A percentile compares a stretch with the other conserved stretches of the same genome.
Evolutionary conservation across 345 rosid genomes (phyloP).

Genomic region (Abelmoschus esculentus): DNA sequence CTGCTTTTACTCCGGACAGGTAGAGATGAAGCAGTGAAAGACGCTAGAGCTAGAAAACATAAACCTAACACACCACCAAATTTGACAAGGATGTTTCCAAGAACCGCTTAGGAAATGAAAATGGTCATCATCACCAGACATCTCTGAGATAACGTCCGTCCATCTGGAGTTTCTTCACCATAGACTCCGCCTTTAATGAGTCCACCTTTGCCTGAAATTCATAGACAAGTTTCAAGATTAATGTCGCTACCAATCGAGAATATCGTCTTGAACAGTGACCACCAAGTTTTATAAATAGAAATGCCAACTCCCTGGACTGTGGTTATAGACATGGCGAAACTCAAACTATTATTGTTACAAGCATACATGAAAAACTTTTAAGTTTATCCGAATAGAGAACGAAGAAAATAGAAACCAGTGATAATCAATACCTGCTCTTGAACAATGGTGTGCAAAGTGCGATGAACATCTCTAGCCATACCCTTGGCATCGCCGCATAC

Average conservation of each 20-base stretch:
- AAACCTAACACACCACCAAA: slow-evolving; percentile 15
- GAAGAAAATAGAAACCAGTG: background rate
- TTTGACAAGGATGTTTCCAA: background rate
- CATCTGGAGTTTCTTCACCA: slow-evolving; percentile 64
- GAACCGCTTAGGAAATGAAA: background rate
- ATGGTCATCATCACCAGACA: slow-evolving; percentile 48
- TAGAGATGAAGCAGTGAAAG: background rate
- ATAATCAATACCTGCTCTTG: background rate
- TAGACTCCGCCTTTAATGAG: slow-evolving; percentile 52
- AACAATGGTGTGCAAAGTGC: background rate
- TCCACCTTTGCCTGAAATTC: slow-evolving; percentile 43
- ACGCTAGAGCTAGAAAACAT: slow-evolving; percentile 15
- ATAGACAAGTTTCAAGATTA: background rate
- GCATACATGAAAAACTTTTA: background rate
- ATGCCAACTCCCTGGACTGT: too few relatives aligned
- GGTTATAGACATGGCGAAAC: too few relatives aligned
- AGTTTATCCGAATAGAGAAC: background rate
- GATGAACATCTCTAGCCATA: background rate
- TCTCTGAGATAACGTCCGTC: slow-evolving; percentile 72
- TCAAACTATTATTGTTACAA: background rate
- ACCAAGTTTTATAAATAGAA: too few relatives aligned
- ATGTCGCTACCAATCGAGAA: background rate
- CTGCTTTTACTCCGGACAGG: background rate
- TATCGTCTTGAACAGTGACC: background rate
- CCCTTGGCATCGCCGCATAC: slow-evolving; percentile 15